Base-by-base conservation (phyloP, 2,329 filamentous ascomycete genomes). In the Pseudogymnoascus sp. region DNA sequence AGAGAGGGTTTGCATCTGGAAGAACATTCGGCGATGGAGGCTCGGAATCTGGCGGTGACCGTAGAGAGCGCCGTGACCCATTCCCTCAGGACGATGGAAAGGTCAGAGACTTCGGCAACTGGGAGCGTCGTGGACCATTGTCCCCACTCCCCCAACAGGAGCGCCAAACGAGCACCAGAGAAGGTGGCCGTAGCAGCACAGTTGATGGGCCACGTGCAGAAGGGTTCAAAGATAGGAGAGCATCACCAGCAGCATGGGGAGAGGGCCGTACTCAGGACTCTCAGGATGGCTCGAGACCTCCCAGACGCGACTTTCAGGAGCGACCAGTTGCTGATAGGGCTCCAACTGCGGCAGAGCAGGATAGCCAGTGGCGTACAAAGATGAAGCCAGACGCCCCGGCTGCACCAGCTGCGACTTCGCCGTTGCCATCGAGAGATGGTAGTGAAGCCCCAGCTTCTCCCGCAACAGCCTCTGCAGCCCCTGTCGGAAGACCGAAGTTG, bases 41-140 rank as follows among this genome's bases (percentile, higher is more conserved):
- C 59, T 69, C 74, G 35, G 81, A 83, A 43, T 81, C 79, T 69
- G 82, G 84, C 68, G 68, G 69, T 64, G 88, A 90, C 59, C 89
- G 89, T 66, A 65, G 68, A 64, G 89, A 91, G 61, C 89, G 90
- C 65, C 88, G 89, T 68, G 89, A 89, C 68, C 85, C 85, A 61
- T 84, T 85, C 67, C 81, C 82, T 65, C 85, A 89, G 66, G 79
- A 81, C 61, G 91, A 93, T 74, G 89, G 89, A 68, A 93, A 90
- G 75, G 78, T 86, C 63, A 87, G 91, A 64, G 90, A 96, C 74
- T 89, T 95, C 68, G 84, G 85, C 69, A 96, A 91, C 76, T 99
- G 95, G 95, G 93, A 97, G 78, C 90, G 95, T 70, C 95, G 90
- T 74, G 95, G 95, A 11, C 95, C 95, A 38, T 82, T 98, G 63